Evolutionary conservation across 495 filamentous ascomycete genomes (phyloP), one percentile per base, ranked within the genome.

Genomic region (Schizothecium vesticola): DNA sequence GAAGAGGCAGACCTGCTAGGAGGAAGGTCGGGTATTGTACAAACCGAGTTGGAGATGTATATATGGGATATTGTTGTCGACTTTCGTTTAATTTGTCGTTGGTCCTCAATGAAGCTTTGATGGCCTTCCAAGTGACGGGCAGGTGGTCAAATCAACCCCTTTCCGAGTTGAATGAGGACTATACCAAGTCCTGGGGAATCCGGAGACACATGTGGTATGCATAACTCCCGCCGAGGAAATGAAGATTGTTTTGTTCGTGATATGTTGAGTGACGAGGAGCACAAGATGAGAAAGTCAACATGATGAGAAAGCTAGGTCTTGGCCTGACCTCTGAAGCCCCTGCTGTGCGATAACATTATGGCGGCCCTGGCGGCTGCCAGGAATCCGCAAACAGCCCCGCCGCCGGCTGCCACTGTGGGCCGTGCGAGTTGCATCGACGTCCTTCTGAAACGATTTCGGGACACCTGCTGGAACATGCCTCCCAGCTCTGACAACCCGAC

Each of bases 1-100:
- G 3, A 65, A 51, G 57, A 72, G 71, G 73, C 76, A 67, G 26
- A 73, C 80, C 25, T 83, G 81, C 62, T 80, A 75, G 33, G 28
- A 33, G 36, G 36, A 16, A n/a, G 43, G 43, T n/a, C n/a, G 43
- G 6, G 6, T 6, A 51, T 8, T 51, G 43, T 51, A 51, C 43
- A 51, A 51, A 51, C 43, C 1, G 16, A 3, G 16, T 16, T 19
- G 36, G 13, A 19, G 36, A 43, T n/a, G 36, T 51, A 51, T 2
- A 51, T 51, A 51, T 51, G 43, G 43, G 43, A 51, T 6, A n/a
- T 19, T 1, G 19, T 51, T 3, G 43, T 51, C n/a, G 43, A n/a
- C 16, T 51, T 19, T 2, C 11, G 10, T 36, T 8, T 3, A 43
- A 4, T 3, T 5, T 43, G 33, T 19, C 13, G 33, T 36, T 13